These are phyloP conservation scores for Crithidia thermophila DNA, from an alignment of 208 protist species.

Conservation along the genomic window DNA sequence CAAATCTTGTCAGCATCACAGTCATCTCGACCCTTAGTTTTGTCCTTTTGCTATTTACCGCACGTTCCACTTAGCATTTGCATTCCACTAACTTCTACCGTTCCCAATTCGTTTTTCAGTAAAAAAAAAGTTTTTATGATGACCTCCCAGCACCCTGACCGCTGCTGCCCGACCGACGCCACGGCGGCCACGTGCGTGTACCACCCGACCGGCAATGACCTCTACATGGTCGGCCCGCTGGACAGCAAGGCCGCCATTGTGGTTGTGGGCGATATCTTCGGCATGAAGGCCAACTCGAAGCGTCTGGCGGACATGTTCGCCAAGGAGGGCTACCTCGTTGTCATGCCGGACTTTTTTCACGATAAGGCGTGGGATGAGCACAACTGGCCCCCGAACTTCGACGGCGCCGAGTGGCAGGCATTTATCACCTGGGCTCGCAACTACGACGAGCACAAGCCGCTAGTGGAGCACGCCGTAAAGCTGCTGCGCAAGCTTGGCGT, in stretches of 20 bases:
- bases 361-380: slow-evolving; percentile 28
- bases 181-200: slow-evolving; percentile 18
- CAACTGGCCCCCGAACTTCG: slow-evolving; percentile 41
- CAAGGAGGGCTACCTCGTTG: slow-evolving; percentile 40
- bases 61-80: no score
- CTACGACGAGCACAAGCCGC: slow-evolving; percentile 22
- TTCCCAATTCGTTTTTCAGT: no score
- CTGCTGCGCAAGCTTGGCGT: slow-evolving; percentile 43
- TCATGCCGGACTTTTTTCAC: slow-evolving; percentile 64
- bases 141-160: slow-evolving; percentile 16
- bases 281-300: slow-evolving; percentile 49
- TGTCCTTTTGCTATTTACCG: no score
- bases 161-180: slow-evolving; percentile 51
- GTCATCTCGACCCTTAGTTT: no score
- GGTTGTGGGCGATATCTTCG: slow-evolving; percentile 62
- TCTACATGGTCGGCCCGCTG: slow-evolving; percentile 48
- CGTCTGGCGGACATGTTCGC: slow-evolving; percentile 47
- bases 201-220: slow-evolving; percentile 31
- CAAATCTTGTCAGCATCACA: no score
- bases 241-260: slow-evolving; percentile 48
- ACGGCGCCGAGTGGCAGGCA: slow-evolving; percentile 28
- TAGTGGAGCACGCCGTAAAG: slow-evolving; percentile 28
- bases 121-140: slow-evolving; percentile 1
- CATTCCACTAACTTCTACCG: no score
- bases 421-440: slow-evolving; percentile 28